A percentile compares a stretch with the other conserved stretches of the same genome.
phyloP scores from a whole-genome alignment of 2,329 filamentous ascomycete species.

The Clonostachys sp. region DNA sequence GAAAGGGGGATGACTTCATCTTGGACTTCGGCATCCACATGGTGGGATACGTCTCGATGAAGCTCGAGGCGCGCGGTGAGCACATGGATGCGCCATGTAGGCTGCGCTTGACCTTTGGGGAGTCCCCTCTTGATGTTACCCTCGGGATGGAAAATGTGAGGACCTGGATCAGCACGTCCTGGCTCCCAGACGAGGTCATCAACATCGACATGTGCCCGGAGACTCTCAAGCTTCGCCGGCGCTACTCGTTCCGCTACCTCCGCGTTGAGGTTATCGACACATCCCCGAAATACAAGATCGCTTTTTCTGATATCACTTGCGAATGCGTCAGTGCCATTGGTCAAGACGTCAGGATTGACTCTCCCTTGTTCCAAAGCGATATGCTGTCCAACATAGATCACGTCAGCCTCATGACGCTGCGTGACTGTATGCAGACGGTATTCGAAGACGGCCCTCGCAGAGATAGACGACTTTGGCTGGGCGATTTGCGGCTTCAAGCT shows the following conservation, averaged over 20 bases:
- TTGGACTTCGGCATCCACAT: slow-evolving; percentile 24
- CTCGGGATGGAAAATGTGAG: slow-evolving; percentile 21
- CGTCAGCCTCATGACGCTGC: slow-evolving; percentile 20
- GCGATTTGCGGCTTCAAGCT: slow-evolving; percentile 26
- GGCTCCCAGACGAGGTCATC: slow-evolving; percentile 27
- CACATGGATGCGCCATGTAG: slow-evolving; percentile 27
- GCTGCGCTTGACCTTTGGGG: slow-evolving; percentile 25
- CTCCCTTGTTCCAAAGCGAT: slow-evolving; percentile 6
- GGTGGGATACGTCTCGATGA: slow-evolving; percentile 22
- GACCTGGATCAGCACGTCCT: slow-evolving; percentile 29
- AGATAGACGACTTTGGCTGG: slow-evolving; percentile 28
- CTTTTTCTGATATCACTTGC: slow-evolving; percentile 17
- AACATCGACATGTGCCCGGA: slow-evolving; percentile 25
- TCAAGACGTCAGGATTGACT: slow-evolving; percentile 8
- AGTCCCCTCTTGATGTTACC: slow-evolving; percentile 27
- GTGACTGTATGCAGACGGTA: slow-evolving; percentile 31
- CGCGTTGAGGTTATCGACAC: slow-evolving; percentile 25
- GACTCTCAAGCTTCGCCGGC: slow-evolving; percentile 16
- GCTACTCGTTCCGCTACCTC: slow-evolving; percentile 25
- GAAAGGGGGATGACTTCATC: slow-evolving; percentile 18
- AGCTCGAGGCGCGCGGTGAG: slow-evolving; percentile 15
- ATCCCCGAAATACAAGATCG: slow-evolving; percentile 23
- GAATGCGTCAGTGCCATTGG: slow-evolving; percentile 18
- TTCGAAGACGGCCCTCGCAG: slow-evolving; percentile 30
- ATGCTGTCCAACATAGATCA: slow-evolving; percentile 19